Percentiles rank a stretch among this genome's conserved stretches.
Evolutionary conservation across 2,329 filamentous ascomycete species (phyloP).

Genomic region (Botryotinia calthae): DNA sequence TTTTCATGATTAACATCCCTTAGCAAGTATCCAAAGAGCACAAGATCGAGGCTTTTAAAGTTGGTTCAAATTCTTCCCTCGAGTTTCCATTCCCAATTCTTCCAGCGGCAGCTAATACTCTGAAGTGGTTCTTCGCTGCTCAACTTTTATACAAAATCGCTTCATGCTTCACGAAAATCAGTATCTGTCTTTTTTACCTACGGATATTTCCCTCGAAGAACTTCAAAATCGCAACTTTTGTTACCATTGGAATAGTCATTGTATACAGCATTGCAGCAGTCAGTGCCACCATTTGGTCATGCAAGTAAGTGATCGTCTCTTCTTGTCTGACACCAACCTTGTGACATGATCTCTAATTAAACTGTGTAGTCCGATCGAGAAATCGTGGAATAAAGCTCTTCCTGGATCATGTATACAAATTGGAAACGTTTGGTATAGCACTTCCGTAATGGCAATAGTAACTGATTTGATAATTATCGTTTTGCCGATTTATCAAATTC

Average conservation of each 20-base stretch:
- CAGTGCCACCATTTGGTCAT: slow-evolving; percentile 8
- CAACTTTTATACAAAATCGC: slow-evolving; percentile 28
- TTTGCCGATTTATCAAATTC: slow-evolving; percentile 45
- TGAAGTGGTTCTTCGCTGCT: slow-evolving; percentile 29
- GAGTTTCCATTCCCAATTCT: not conserved
- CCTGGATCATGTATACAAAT: slow-evolving; percentile 14
- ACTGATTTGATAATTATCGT: slow-evolving; percentile 60
- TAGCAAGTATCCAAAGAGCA: not conserved
- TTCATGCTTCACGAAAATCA: slow-evolving; percentile 16
- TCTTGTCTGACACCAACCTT: not conserved
- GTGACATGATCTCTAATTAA: not conserved
- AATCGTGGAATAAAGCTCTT: slow-evolving; percentile 21
- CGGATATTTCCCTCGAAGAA: slow-evolving; percentile 8
- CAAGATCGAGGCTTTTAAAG: not conserved
- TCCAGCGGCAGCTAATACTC: not conserved
- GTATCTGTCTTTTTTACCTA: not conserved
- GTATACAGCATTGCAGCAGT: not conserved
- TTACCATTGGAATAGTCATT: not conserved
- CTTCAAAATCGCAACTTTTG: slow-evolving; percentile 16
- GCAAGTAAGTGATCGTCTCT: not conserved
- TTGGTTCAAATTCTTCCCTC: not conserved
- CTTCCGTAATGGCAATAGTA: slow-evolving; percentile 64
- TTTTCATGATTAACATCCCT: not conserved
- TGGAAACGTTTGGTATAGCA: slow-evolving; percentile 47
- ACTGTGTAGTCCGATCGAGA: not conserved